Conservation (phyloP, 139 green algal genomes). For the Asterochloris sp. region DNA sequence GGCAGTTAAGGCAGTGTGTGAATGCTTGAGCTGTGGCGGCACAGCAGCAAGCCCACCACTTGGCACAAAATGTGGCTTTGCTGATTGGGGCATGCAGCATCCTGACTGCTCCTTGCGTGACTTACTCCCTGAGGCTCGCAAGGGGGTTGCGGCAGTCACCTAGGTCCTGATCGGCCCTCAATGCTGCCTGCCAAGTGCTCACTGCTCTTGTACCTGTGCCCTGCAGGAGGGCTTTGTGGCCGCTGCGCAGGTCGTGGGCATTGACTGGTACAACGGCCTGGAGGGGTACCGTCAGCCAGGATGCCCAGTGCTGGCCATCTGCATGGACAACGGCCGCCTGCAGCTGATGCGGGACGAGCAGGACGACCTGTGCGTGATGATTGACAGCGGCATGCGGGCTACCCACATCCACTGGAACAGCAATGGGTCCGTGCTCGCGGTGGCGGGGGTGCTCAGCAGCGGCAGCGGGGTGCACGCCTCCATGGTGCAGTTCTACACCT, state of each 20-base stretch:
- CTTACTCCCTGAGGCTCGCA: too few relatives aligned
- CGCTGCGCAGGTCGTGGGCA: conserved; percentile 41
- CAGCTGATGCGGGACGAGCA: conserved; percentile 72
- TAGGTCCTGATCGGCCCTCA: too few relatives aligned
- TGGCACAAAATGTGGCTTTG: too few relatives aligned
- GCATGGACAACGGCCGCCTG: conserved; percentile 65
- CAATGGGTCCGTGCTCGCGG: conserved; percentile 66
- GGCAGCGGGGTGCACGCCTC: conserved; percentile 31
- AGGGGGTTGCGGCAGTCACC: too few relatives aligned
- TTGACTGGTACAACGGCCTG: conserved; percentile 78
- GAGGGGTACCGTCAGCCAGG: conserved; percentile 58
- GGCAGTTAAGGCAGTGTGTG: too few relatives aligned
- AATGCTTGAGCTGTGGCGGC: too few relatives aligned
- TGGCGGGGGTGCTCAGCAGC: conserved; percentile 33
- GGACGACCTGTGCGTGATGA: conserved; percentile 64
- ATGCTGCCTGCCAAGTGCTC: too few relatives aligned
- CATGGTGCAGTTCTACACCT: conserved; percentile 67
- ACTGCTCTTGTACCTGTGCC: background rate
- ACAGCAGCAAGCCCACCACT: too few relatives aligned
- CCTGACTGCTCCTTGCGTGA: too few relatives aligned
- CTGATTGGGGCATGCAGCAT: too few relatives aligned
- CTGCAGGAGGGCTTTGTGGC: conserved; percentile 8
- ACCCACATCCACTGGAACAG: conserved; percentile 62
- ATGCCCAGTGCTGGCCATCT: conserved; percentile 62
- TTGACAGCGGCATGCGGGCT: conserved; percentile 66